Conservation (phyloP, 1,284 basidiomycete genomes). For the Apiotrichum laibachii region DNA sequence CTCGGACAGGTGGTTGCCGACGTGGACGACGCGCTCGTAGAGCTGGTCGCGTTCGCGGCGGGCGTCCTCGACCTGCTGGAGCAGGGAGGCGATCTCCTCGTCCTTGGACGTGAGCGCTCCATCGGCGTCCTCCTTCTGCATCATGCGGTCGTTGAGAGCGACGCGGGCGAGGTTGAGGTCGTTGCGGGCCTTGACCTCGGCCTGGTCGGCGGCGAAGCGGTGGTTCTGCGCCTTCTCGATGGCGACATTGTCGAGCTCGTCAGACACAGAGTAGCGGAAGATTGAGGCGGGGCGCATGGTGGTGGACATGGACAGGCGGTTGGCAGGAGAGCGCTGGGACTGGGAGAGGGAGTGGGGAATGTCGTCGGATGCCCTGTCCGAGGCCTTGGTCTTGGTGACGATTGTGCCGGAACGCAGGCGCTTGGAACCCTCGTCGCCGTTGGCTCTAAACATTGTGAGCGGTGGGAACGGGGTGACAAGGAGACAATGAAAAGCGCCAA, state of each 20-base stretch:
- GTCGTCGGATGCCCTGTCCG: background rate
- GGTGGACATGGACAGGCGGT: background rate
- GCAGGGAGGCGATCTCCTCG: background rate
- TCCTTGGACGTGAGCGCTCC: background rate
- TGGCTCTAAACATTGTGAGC: background rate
- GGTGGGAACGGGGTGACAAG: too few relatives aligned
- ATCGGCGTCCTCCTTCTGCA: background rate
- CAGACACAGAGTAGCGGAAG: background rate
- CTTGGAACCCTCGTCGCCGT: conserved; percentile 1
- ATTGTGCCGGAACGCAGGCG: conserved; percentile 4
- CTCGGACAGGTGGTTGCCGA: background rate
- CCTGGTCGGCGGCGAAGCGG: background rate
- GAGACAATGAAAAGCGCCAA: too few relatives aligned
- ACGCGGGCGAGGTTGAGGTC: background rate
- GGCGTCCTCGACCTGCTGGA: background rate
- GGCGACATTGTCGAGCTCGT: background rate
- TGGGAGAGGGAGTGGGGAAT: background rate
- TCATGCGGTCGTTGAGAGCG: background rate
- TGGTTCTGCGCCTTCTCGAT: background rate
- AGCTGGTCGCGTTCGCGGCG: background rate
- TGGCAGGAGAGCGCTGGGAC: background rate
- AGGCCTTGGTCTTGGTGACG: background rate
- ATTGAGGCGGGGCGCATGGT: background rate
- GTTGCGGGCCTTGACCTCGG: conserved; percentile 2
- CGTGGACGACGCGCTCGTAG: background rate